Evolutionary conservation across 345 rosid genomes (phyloP), one percentile per base, ranked within the genome.

Genomic region (Diplotaxis tenuifolia): DNA sequence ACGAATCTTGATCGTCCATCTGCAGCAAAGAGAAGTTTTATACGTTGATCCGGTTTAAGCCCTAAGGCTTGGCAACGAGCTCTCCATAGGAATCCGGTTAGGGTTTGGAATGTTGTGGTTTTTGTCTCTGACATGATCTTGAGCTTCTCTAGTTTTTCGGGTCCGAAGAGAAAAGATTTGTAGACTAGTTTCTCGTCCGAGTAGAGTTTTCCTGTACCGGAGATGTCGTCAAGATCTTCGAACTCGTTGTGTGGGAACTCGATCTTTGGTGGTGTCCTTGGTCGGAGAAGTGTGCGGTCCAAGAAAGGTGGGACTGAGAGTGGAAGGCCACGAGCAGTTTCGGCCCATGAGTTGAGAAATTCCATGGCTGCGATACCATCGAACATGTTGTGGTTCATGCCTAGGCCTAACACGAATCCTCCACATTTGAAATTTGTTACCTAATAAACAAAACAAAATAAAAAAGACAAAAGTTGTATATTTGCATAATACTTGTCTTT

Each of bases 341-440:
- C 88, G 12, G 87, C 94, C 96, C 98, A 91, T 14, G 93, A 88
- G 73, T 89, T 89, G 59, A 94, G 79, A 62, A 94, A 94, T 64
- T 91, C 90, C 97, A 91, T 89, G 5, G 96, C 96, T 25, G 68
- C 90, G 5, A 89, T 81, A 21, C 97, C 98, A 74, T 94, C 98
- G 42, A 82, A 82, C 92, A 88, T 87, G 6, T 92, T 88, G 53
- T 94, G 98, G 81, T 87, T 94, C 95, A 87, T 74, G 62, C 88
- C 78, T 34, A 89, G 73, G 40, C 97, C 98, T 6, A 94, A 75
- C 27, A 83, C 80, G 79, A 91, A 88, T 18, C 87, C 97, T 72
- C 98, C 97, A 54, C 88, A 89, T 58, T 86, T 84, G 88, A 91
- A 88, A 65, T 81, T 86, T 7, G 98, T 91, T 25, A 91, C 93